These are phyloP conservation scores for Melocanna baccifera DNA, from an alignment of 176 grass and related monocot genomes.

Conservation along the genomic window DNA sequence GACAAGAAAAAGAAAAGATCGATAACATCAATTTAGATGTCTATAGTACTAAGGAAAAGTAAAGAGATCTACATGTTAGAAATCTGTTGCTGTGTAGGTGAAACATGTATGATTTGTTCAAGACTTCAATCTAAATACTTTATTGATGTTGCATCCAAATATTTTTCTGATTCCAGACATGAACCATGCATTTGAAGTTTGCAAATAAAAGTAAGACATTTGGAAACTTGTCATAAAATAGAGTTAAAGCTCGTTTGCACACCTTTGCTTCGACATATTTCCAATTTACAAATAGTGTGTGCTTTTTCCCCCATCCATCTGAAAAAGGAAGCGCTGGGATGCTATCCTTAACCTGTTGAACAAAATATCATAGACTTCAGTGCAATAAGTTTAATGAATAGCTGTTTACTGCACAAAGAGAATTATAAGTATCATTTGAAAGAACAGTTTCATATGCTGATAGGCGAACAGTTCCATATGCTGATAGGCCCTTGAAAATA, in stretches of 20 bases:
- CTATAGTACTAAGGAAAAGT: background rate
- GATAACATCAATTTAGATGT: background rate
- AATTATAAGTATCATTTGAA: background rate
- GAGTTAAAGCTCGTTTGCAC: background rate
- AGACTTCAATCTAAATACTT: background rate
- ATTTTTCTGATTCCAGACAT: background rate
- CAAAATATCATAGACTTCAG: background rate
- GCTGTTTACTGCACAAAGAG: background rate
- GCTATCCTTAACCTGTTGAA: constrained; percentile 66
- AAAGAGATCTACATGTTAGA: background rate
- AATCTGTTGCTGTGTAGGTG: background rate
- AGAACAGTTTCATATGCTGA: background rate
- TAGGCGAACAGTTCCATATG: too few relatives aligned
- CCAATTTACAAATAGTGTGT: constrained; percentile 75
- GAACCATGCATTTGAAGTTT: background rate
- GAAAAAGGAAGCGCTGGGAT: constrained; percentile 55
- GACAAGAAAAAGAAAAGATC: background rate
- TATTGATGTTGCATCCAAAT: background rate
- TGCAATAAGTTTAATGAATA: background rate
- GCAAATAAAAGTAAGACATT: background rate
- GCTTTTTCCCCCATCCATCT: constrained; percentile 70
- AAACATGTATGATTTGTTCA: background rate
- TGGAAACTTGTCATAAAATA: background rate
- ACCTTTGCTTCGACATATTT: constrained; percentile 87
- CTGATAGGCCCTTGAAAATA: background rate